Percentiles rank a stretch among this genome's conserved stretches.
Conservation (phyloP, 2,329 filamentous ascomycete genomes). For the Colletotrichum falcatum region DNA sequence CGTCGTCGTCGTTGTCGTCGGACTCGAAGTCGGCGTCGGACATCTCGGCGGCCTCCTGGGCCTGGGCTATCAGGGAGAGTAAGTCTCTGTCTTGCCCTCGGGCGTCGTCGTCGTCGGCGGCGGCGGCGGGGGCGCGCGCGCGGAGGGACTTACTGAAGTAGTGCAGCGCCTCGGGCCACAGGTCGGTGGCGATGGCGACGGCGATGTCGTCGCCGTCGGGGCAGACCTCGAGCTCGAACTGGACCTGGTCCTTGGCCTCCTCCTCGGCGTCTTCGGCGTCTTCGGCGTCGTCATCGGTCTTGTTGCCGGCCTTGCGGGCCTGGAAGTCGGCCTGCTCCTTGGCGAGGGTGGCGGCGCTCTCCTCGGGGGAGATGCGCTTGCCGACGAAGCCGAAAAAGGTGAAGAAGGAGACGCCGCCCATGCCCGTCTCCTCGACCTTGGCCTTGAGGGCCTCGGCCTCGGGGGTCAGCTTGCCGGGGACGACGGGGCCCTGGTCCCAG, state of each 20-base stretch:
- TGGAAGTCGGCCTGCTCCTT: conserved; percentile 69
- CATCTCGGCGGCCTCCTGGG: conserved; percentile 75
- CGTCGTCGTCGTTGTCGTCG: conserved; percentile 68
- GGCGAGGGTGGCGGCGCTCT: conserved; percentile 72
- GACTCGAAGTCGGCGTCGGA: conserved; percentile 78
- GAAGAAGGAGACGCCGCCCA: conserved; percentile 84
- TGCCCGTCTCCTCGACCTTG: conserved; percentile 69
- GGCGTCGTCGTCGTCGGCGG: too few species aligned
- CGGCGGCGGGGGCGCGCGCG: neutral
- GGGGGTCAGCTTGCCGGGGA: conserved; percentile 52
- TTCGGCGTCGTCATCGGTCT: conserved; percentile 49
- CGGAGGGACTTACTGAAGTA: conserved; percentile 81
- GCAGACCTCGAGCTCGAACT: conserved; percentile 84
- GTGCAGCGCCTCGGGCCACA: conserved; percentile 89
- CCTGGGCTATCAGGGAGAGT: conserved; percentile 65
- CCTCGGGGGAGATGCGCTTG: conserved; percentile 76
- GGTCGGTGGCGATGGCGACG: conserved; percentile 83
- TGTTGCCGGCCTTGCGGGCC: conserved; percentile 62
- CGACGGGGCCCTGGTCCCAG: conserved; percentile 64
- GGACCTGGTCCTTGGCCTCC: conserved; percentile 70
- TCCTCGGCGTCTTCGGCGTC: conserved; percentile 69
- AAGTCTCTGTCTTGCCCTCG: conserved; percentile 30
- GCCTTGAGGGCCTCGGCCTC: conserved; percentile 64
- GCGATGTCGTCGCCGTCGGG: conserved; percentile 88
- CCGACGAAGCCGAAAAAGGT: conserved; percentile 87